Evolutionary conservation across 257 asterid species (phyloP).

Genomic region (Nicotiana otophora): DNA sequence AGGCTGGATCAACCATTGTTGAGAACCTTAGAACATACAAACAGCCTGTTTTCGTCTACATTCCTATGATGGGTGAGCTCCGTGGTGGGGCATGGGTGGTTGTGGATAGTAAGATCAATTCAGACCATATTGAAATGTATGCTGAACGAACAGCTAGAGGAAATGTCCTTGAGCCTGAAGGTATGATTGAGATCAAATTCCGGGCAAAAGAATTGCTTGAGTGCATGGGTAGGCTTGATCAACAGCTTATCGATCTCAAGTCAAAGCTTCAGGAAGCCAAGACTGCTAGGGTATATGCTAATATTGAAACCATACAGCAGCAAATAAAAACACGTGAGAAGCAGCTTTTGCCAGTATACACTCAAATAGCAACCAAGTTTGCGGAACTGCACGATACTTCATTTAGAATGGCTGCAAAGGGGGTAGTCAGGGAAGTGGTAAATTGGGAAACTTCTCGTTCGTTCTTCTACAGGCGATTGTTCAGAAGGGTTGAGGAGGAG

Average conservation of each 20-base stretch:
- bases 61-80: slow-evolving; percentile 93
- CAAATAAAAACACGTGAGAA: slow-evolving; percentile 72
- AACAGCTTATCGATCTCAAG: slow-evolving; percentile 55
- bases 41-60: slow-evolving; percentile 86
- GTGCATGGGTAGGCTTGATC: slow-evolving; percentile 94
- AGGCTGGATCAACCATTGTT: slow-evolving; percentile 93
- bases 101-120: slow-evolving; percentile 85
- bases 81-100: slow-evolving; percentile 99
- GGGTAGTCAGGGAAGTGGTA: slow-evolving; percentile 72
- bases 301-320: slow-evolving; percentile 35
- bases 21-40: slow-evolving; percentile 81
- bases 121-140: slow-evolving; percentile 87
- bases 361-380: slow-evolving; percentile 87
- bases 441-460: slow-evolving; percentile 72
- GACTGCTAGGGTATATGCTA: slow-evolving; percentile 20
- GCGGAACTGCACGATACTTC: slow-evolving; percentile 96
- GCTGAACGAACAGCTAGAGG: slow-evolving; percentile 89
- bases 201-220: slow-evolving; percentile 69
- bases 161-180: slow-evolving; percentile 94
- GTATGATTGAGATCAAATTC: slow-evolving; percentile 84
- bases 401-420: slow-evolving; percentile 88
- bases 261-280: slow-evolving; percentile 46
- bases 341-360: slow-evolving; percentile 80
- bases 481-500: slow-evolving; percentile 75
- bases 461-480: slow-evolving; percentile 66